phyloP scores from a whole-genome alignment of 305 asterid species.

The Fraxinus sp. region DNA sequence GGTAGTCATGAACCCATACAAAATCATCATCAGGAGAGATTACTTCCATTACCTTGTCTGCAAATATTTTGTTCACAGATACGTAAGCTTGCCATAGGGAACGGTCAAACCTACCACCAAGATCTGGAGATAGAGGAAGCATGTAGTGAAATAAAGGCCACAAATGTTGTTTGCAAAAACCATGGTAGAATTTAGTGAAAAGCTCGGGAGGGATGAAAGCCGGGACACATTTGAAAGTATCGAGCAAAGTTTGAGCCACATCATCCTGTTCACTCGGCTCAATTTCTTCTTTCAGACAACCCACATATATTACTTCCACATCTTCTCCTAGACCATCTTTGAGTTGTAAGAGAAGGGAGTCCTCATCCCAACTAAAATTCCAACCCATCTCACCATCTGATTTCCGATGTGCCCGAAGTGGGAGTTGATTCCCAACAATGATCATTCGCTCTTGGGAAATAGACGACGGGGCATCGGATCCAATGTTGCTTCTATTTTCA shows the following conservation, averaged over 20 bases:
- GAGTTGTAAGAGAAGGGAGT: slow-evolving; percentile 76
- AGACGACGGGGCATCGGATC: slow-evolving; percentile 76
- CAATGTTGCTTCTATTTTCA: slow-evolving; percentile 59
- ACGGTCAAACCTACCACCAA: slow-evolving; percentile 86
- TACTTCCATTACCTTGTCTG: slow-evolving; percentile 92
- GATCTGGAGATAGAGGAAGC: slow-evolving; percentile 94
- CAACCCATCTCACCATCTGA: slow-evolving; percentile 49
- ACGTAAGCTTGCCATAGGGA: slow-evolving; percentile 84
- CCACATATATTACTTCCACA: slow-evolving; percentile 72
- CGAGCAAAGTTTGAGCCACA: slow-evolving; percentile 73
- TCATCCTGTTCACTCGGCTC: slow-evolving; percentile 65
- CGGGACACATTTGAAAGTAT: slow-evolving; percentile 77
- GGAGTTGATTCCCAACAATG: slow-evolving; percentile 80
- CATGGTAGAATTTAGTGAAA: slow-evolving; percentile 73
- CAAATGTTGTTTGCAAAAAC: slow-evolving; percentile 78
- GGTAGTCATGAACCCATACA: slow-evolving; percentile 92
- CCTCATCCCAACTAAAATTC: slow-evolving; percentile 86
- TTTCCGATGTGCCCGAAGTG: slow-evolving; percentile 55
- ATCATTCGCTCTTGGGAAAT: slow-evolving; percentile 70
- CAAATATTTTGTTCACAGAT: slow-evolving; percentile 83
- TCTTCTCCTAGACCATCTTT: slow-evolving; percentile 87
- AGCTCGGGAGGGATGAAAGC: slow-evolving; percentile 79
- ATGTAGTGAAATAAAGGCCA: slow-evolving; percentile 94
- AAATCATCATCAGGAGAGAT: slow-evolving; percentile 79
- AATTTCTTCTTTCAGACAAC: slow-evolving; percentile 70